phyloP scores from a whole-genome alignment of 2,329 filamentous ascomycete species.

The Thielaviopsis musarum region DNA sequence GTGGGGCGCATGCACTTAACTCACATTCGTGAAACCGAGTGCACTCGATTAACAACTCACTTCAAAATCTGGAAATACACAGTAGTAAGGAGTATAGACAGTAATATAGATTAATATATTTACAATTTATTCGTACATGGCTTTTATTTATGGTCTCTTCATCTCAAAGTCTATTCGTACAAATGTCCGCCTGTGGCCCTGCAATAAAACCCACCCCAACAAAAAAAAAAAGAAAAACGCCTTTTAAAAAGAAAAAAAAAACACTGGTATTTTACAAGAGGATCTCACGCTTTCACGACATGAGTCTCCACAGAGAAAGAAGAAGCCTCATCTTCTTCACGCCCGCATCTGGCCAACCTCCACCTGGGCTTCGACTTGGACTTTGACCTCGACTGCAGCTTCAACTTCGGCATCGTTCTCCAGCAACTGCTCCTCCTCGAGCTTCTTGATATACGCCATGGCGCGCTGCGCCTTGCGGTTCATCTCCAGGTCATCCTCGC shows the following conservation, averaged over 20 bases:
- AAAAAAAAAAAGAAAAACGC: background rate
- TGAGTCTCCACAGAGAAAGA: no score
- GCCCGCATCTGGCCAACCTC: slow-evolving; percentile 1
- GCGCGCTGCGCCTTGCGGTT: slow-evolving; percentile 18
- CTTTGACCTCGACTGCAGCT: slow-evolving; percentile 1
- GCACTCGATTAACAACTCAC: no score
- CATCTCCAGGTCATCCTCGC: slow-evolving; percentile 20
- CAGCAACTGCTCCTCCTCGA: slow-evolving; percentile 15
- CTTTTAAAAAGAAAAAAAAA: background rate
- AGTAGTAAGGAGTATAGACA: no score
- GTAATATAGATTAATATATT: background rate
- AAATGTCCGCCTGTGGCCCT: background rate
- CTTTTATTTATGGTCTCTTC: background rate
- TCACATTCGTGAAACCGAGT: background rate
- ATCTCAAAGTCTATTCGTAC: background rate
- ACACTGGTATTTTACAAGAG: background rate
- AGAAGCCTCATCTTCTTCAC: background rate
- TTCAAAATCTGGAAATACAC: no score
- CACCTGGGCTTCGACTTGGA: background rate
- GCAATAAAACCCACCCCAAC: no score
- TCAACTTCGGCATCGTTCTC: slow-evolving; percentile 11
- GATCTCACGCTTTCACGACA: background rate
- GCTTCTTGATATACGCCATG: slow-evolving; percentile 11
- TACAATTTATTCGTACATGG: background rate
- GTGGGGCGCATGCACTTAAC: background rate